phyloP scores from a whole-genome alignment of 805 yeast genomes.

The Komagataella phaffii region DNA sequence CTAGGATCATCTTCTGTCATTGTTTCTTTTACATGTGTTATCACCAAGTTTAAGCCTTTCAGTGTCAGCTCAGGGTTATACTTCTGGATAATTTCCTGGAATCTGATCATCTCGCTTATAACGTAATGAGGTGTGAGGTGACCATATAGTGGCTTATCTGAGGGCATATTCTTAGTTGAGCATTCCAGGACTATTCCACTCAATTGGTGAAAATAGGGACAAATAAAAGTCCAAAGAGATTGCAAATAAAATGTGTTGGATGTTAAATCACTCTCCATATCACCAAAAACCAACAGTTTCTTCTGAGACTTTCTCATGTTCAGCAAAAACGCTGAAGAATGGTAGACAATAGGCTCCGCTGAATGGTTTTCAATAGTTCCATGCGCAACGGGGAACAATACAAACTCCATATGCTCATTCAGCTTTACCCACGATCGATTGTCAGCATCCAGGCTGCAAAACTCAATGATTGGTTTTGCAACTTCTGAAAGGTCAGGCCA shows the following conservation, averaged over 20 bases:
- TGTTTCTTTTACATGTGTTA: constrained; percentile 41
- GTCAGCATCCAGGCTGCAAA: constrained; percentile 10
- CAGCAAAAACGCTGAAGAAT: constrained; percentile 52
- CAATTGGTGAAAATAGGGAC: constrained; percentile 31
- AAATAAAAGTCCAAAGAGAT: constrained; percentile 44
- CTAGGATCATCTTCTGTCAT: constrained; percentile 38
- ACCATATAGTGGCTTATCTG: constrained; percentile 49
- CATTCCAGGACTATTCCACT: constrained; percentile 65
- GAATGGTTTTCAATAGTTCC: constrained; percentile 10
- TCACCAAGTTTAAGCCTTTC: constrained; percentile 28
- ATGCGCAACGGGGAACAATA: constrained; percentile 27
- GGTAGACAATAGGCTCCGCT: constrained; percentile 11
- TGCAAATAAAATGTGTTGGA: constrained; percentile 24
- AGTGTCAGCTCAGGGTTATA: constrained; percentile 20
- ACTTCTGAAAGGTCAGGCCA: constrained; percentile 63
- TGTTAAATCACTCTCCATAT: constrained; percentile 55
- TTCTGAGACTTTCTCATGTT: constrained; percentile 18
- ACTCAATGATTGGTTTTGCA: constrained; percentile 5
- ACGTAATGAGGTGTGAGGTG: constrained; percentile 63
- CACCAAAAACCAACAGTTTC: constrained; percentile 62
- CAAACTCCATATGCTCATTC: constrained; percentile 22
- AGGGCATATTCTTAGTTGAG: constrained; percentile 37
- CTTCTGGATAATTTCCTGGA: constrained; percentile 11
- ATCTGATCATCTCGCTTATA: constrained; percentile 35
- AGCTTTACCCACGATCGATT: constrained; percentile 9